A percentile compares a stretch with the other conserved stretches of the same genome.
phyloP scores from a whole-genome alignment of 2,329 filamentous ascomycete genomes.

The Pseudocercospora crystallina region DNA sequence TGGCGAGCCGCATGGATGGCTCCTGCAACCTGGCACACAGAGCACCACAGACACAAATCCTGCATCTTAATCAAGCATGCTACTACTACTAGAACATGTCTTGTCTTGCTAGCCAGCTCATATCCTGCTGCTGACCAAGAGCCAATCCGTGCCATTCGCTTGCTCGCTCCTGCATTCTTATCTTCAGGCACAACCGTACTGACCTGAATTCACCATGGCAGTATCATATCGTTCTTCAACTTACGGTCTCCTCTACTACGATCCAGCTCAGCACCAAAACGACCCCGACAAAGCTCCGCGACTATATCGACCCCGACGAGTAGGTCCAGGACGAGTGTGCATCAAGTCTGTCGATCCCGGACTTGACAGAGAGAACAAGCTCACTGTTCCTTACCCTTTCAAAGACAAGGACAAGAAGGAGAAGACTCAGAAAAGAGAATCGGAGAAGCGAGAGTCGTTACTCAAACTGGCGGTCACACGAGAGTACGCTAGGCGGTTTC shows the following conservation, averaged over 20 bases:
- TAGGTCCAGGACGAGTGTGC: slow-evolving; percentile 59
- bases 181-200: slow-evolving; percentile 8
- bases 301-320: slow-evolving; percentile 53
- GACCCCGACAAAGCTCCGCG: slow-evolving; percentile 22
- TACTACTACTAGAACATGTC: neutral
- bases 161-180: slow-evolving; percentile 3
- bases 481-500: slow-evolving; percentile 51
- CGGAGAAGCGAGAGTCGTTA: slow-evolving; percentile 23
- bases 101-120: neutral
- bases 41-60: neutral
- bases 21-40: slow-evolving; percentile 19
- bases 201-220: slow-evolving; percentile 23
- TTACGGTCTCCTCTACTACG: slow-evolving; percentile 27
- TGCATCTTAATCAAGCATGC: slow-evolving; percentile 1
- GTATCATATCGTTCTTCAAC: slow-evolving; percentile 26
- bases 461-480: slow-evolving; percentile 53
- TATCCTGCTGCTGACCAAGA: slow-evolving; percentile 3
- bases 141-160: slow-evolving; percentile 6
- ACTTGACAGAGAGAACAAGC: slow-evolving; percentile 30
- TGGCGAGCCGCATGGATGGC: slow-evolving; percentile 20
- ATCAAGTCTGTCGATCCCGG: slow-evolving; percentile 54
- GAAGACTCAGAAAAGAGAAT: neutral
- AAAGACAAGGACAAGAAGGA: slow-evolving; percentile 11
- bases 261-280: slow-evolving; percentile 22
- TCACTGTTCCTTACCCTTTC: slow-evolving; percentile 12